Conservation (phyloP, 1,139 yeast genomes). For the Saccharomyces hybrid region DNA sequence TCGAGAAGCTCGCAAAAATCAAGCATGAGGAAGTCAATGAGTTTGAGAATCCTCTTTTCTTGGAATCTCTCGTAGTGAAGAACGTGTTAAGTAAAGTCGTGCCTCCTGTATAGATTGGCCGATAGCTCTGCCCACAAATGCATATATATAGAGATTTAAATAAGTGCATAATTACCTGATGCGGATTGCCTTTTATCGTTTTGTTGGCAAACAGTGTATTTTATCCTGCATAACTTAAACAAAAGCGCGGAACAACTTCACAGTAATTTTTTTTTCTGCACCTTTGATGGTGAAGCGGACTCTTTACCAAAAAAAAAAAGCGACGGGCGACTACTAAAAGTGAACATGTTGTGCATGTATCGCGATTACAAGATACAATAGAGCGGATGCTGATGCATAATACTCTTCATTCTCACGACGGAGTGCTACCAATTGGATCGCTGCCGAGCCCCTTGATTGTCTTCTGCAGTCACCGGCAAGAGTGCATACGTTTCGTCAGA, state of each 20-base stretch:
- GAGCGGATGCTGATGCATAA: not conserved
- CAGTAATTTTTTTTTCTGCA: no score
- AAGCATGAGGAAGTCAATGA: conserved; percentile 15
- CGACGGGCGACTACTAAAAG: not conserved
- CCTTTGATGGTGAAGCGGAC: no score
- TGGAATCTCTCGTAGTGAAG: conserved; percentile 23
- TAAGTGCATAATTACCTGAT: no score
- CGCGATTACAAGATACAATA: not conserved
- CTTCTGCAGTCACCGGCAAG: no score
- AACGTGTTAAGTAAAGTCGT: conserved; percentile 27
- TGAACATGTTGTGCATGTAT: no score
- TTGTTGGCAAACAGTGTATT: not conserved
- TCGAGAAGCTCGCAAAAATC: conserved; percentile 18
- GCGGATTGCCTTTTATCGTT: not conserved
- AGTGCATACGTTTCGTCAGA: no score
- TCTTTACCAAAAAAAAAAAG: no score
- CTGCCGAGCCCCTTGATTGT: no score
- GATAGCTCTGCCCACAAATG: no score
- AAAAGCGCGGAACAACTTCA: no score
- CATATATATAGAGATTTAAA: no score
- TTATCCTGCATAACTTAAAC: no score
- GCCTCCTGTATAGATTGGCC: conserved; percentile 19
- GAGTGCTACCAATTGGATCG: not conserved
- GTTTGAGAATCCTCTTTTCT: conserved; percentile 22
- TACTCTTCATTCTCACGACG: not conserved